Base-by-base conservation (phyloP, 257 asterid genomes). In the Jacaranda copaia region DNA sequence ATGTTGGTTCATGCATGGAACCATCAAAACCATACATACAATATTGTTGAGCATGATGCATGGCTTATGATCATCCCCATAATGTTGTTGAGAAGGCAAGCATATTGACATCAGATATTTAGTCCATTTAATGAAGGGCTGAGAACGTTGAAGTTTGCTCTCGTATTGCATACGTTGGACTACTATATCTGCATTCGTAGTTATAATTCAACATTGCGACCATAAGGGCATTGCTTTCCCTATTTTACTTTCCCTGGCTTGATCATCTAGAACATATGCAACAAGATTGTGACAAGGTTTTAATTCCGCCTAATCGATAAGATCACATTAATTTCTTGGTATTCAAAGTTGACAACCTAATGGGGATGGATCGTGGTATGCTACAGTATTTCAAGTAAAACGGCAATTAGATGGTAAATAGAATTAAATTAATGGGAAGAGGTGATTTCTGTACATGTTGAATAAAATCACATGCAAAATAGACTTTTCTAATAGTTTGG, bases 271-370 rank as follows among this genome's bases (percentile, higher is more conserved):
- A 40, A 73, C 25, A 35, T 15, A 53, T 12, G 7, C 9, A 46
- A 40, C 39, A 56, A 52, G 4, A 42, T 6, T 52, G 18, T 18
- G 19, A 72, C 5, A 42, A 8, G 36, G 14, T 18, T 39, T 65
- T 76, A 14, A 18, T 52, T 73, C 70, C n/a, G 80, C 82, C 76
- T 70, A 78, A 74, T 65, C 61, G 81, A 78, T 81, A 78, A 84
- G 68, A 81, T 72, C 85, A 68, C 80, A 72, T 84, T 79, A 71
- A 75, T 79, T 79, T 79, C 81, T 71, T 68, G 80, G 69, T 72
- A 79, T 65, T 62, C 85, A 81, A 79, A 79, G 76, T 84, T 81
- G 84, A 79, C 80, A 79, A 68, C 73, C 67, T 56, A 74, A 68
- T 59, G 69, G 67, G 16, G 39, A 38, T 55, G 63, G 59, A 39